Percentiles rank a stretch among this genome's conserved stretches.
These are phyloP conservation scores for Suillus brevipes DNA, from an alignment of 768 basidiomycete species.

Conservation along the genomic window DNA sequence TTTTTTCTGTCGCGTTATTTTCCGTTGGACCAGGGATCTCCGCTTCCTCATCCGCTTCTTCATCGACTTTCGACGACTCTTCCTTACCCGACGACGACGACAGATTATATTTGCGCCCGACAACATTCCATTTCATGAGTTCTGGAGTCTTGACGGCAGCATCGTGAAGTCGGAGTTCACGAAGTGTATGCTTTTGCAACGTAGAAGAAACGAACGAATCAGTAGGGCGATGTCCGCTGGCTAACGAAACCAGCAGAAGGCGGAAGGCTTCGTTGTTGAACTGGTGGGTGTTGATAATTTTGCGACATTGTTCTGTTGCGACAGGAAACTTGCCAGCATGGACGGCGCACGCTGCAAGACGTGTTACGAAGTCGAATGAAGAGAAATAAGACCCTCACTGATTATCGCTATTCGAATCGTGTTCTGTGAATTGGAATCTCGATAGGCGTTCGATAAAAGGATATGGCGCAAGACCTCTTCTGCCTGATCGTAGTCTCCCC, in stretches of 20 bases:
- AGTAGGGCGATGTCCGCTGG: slow-evolving; percentile 66
- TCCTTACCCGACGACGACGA: slow-evolving; percentile 41
- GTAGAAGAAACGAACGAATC: slow-evolving; percentile 78
- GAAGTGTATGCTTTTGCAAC: slow-evolving; percentile 79
- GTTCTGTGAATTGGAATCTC: slow-evolving; percentile 59
- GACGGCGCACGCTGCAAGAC: slow-evolving; percentile 68
- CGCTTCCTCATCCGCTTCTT: slow-evolving; percentile 35
- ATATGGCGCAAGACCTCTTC: slow-evolving; percentile 80
- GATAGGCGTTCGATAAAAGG: slow-evolving; percentile 71
- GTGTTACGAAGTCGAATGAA: background rate
- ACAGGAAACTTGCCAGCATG: slow-evolving; percentile 51
- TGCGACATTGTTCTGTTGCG: slow-evolving; percentile 75
- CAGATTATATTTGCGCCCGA: slow-evolving; percentile 58
- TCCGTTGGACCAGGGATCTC: slow-evolving; percentile 18
- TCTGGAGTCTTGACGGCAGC: slow-evolving; percentile 64
- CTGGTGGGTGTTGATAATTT: slow-evolving; percentile 72
- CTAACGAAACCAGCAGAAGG: slow-evolving; percentile 71
- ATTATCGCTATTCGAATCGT: slow-evolving; percentile 76
- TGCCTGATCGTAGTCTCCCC: slow-evolving; percentile 63
- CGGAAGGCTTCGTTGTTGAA: slow-evolving; percentile 87
- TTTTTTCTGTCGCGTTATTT: slow-evolving; percentile 23
- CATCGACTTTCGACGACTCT: slow-evolving; percentile 26
- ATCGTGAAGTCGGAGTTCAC: slow-evolving; percentile 75
- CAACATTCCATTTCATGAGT: slow-evolving; percentile 58
- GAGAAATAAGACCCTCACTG: slow-evolving; percentile 45